Evolutionary conservation across 192 early-diverging fungal species (phyloP), one percentile per base, ranked within the genome.

Genomic region (Phlyctochytrium planicorne): DNA sequence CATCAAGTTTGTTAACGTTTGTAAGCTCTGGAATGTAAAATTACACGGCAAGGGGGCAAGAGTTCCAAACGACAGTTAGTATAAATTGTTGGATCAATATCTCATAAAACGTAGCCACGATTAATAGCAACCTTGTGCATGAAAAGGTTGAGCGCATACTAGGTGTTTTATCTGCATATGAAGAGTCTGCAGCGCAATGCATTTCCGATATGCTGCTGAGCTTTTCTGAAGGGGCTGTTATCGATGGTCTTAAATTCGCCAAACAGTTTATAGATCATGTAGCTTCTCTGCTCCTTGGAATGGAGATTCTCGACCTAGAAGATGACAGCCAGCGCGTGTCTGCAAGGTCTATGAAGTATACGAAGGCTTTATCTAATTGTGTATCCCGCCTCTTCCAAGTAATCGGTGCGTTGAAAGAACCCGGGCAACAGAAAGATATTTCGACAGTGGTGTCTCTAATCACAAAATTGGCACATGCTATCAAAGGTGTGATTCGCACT

Each of bases 121-220:
- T n/a, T n/a, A n/a, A n/a, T n/a, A n/a, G n/a, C n/a, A n/a, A n/a
- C n/a, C n/a, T n/a, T n/a, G n/a, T n/a, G n/a, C n/a, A n/a, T n/a
- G 90, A 96, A 71, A 93, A 94, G 73, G 93, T 93, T 20, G 91
- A 89, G 62, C 80, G 88, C 53, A 95, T 98, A 50, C 91, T 94
- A 84, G 87, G 87, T 16, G 93, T 98, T 2, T 82, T 97, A 32
- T 94, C 93, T 10, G 90, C 89, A 4, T 98, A 95, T 84, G 97
- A 98, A 82, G 97, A 98, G 75, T 93, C 93, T 2, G 90, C 93
- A 2, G 95, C 95, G 1, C 89, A 93, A 1, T 97, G 93, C 75
- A 97, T 98, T 61, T 93, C 92, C 20, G 93, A 94, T 60, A 98
- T 97, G 91, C 75, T 98, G 33, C 72, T 95, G 47, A 90, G 93